A percentile compares a stretch with the other conserved stretches of the same genome.
Conservation (phyloP, 768 basidiomycete species). For the Phylloporus scabripes region DNA sequence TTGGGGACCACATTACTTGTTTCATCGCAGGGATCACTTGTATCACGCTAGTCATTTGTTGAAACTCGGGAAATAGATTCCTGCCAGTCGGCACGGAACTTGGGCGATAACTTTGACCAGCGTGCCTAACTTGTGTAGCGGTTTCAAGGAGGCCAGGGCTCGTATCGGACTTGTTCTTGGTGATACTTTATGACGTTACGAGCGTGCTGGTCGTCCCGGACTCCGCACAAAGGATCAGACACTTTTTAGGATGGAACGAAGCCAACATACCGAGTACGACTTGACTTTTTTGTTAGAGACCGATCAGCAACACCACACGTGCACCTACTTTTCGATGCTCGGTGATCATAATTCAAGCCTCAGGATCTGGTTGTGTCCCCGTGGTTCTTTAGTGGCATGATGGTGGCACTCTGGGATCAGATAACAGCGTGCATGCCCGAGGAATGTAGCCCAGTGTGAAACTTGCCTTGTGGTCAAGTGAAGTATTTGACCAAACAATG, state of each 20-base stretch:
- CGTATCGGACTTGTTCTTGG: neutral
- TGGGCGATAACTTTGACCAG: neutral
- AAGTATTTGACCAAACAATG: neutral
- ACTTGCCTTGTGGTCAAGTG: no score
- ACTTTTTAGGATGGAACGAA: no score
- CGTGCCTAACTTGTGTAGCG: neutral
- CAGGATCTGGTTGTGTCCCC: neutral
- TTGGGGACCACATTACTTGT: slow-evolving; percentile 5
- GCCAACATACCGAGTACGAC: neutral
- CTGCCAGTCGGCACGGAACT: slow-evolving; percentile 1
- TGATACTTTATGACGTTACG: neutral
- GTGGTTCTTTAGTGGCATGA: neutral
- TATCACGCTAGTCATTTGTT: slow-evolving; percentile 7
- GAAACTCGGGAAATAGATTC: neutral
- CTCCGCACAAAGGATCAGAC: neutral
- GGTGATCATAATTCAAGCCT: no score
- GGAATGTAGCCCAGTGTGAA: no score
- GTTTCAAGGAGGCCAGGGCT: neutral
- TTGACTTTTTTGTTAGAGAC: slow-evolving; percentile 4
- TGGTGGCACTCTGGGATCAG: neutral
- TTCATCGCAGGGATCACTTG: slow-evolving; percentile 6
- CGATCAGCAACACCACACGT: slow-evolving; percentile 3
- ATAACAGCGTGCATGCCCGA: neutral
- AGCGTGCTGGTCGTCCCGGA: slow-evolving; percentile 6
- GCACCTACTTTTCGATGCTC: neutral